phyloP scores from a whole-genome alignment of 441 rosid species.

The Syzygium syzygioides region DNA sequence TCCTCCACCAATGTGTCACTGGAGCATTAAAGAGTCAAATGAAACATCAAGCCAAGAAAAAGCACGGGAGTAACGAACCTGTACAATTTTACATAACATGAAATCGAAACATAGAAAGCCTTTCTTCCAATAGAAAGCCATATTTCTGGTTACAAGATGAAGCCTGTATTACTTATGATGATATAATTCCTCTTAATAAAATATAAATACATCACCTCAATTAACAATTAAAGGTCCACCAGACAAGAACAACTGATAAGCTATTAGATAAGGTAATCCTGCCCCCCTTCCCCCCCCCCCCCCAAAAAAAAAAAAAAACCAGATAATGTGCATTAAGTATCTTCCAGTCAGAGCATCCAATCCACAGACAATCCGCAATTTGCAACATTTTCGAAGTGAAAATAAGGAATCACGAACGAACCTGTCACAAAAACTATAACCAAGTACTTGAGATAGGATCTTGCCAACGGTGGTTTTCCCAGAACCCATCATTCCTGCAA shows the following conservation, averaged over 20 bases:
- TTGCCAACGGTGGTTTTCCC: slow-evolving; percentile 91
- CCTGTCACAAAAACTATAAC: slow-evolving; percentile 71
- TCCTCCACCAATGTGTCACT: slow-evolving; percentile 74
- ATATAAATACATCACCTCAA: neutral
- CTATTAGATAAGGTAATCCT: neutral
- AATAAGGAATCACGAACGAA: slow-evolving; percentile 10
- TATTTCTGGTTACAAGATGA: neutral
- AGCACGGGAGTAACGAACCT: neutral
- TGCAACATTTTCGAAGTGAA: neutral
- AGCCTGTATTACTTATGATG: neutral
- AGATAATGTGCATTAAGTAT: neutral
- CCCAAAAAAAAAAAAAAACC: too few species aligned
- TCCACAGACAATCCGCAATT: neutral
- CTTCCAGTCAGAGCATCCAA: neutral
- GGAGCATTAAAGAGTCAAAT: slow-evolving; percentile 13
- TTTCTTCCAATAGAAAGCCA: neutral
- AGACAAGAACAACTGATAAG: neutral
- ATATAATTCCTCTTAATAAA: neutral
- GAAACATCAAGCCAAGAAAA: neutral
- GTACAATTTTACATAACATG: neutral
- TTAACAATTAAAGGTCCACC: neutral
- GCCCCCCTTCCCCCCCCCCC: neutral
- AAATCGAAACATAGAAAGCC: neutral
- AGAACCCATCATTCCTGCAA: slow-evolving; percentile 92
- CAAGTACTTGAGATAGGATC: slow-evolving; percentile 53